Base-by-base conservation (phyloP, 306 rosid species). In the Urtica urens region DNA sequence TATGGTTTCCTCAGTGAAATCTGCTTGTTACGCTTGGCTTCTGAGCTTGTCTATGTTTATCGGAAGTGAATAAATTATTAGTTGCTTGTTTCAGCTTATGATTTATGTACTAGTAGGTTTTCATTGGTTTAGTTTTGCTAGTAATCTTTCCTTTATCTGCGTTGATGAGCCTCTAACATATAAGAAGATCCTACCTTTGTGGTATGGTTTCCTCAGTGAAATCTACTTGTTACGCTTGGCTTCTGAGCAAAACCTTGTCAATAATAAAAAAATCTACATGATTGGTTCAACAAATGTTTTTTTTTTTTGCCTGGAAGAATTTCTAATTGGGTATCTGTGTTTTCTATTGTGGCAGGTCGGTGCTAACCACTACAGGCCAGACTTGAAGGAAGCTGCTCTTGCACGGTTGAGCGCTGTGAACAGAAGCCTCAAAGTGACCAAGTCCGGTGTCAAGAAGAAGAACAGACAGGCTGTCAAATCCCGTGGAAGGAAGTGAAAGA, bases 331-430 rank as follows among this genome's bases (percentile, higher is more conserved):
- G 5, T 35, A 16, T 35, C n/a, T 35, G 19, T 35, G 4, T 5
- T 49, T 30, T 15, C 19, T 52, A 44, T 37, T n/a, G n/a, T 23
- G 46, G 31, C 61, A 81, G 97, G 94, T 79, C 40, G 78, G 67
- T 10, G 48, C 51, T 11, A 90, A 84, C 75, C 47, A 66, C 77
- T 85, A 82, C 76, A 73, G 95, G 77, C 85, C 92, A 18, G 95
- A 90, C 66, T 74, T 85, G 7, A 85, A 73, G 75, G 72, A 79
- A 49, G 95, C 92, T 6, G 92, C 94, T 38, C 85, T 85, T 39
- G 82, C 94, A 57, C 77, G 99, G 76, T 50, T 84, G 79, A 85
- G 95, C 60, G 93, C 66, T n/a, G 99, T 85, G 44, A 57, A 79
- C 51, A 72, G 77, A 75, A 90, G 99, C 75, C 87, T 85, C 45